These are phyloP conservation scores for Aspergillus pseudoterreus DNA, from an alignment of 2,329 filamentous ascomycete genomes.

Conservation along the genomic window DNA sequence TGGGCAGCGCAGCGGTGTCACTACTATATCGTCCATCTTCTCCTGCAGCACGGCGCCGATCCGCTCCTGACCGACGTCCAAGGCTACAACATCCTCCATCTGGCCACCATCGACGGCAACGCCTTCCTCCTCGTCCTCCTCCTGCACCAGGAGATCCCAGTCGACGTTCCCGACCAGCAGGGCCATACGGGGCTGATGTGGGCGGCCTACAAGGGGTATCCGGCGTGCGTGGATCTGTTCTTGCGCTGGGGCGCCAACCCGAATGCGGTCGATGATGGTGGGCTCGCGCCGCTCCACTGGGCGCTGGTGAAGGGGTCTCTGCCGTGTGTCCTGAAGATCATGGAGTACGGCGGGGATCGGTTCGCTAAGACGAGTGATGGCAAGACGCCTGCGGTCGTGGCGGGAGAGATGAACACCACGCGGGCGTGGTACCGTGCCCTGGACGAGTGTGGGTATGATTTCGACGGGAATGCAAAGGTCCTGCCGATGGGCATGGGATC, in stretches of 20 bases:
- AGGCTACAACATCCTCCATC: constrained; percentile 96
- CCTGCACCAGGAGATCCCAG: constrained; percentile 90
- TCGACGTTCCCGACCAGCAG: constrained; percentile 84
- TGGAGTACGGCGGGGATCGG: constrained; percentile 92
- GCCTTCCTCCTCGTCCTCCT: constrained; percentile 84
- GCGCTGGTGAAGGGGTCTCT: constrained; percentile 89
- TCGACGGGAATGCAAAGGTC: constrained; percentile 67
- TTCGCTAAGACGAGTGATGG: constrained; percentile 86
- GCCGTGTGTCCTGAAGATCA: constrained; percentile 83
- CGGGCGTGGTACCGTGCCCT: constrained; percentile 79
- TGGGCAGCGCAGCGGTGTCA: constrained; percentile 97
- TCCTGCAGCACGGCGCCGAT: constrained; percentile 88
- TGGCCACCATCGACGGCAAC: constrained; percentile 95
- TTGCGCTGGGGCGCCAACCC: constrained; percentile 94
- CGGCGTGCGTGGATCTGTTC: constrained; percentile 86
- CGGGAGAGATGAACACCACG: constrained; percentile 83
- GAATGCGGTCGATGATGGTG: constrained; percentile 83
- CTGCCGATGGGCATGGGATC: constrained; percentile 71
- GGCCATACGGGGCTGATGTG: constrained; percentile 97
- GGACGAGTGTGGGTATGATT: constrained; percentile 76
- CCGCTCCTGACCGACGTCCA: constrained; percentile 88
- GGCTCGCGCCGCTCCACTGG: constrained; percentile 95
- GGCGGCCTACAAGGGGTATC: constrained; percentile 96
- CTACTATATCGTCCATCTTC: constrained; percentile 91
- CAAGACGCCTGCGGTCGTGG: constrained; percentile 83